A percentile compares a stretch with the other conserved stretches of the same genome.
phyloP scores from a whole-genome alignment of 108 stramenopile species.

The Hondaea fermentalgiana region DNA sequence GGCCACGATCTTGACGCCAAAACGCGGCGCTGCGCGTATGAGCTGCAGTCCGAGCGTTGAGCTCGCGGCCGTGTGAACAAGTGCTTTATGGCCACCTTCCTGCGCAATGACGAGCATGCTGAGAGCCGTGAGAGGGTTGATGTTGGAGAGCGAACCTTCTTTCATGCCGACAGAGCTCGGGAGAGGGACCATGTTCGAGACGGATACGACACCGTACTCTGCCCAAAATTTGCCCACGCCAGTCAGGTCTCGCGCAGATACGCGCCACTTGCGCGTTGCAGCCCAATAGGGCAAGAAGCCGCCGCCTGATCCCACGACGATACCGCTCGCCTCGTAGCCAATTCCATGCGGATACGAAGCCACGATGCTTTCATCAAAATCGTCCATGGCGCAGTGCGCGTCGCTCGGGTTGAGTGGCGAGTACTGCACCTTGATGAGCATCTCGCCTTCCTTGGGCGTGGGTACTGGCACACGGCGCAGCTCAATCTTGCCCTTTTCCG shows the following conservation, averaged over 20 bases:
- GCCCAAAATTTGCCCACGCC: constrained; percentile 34
- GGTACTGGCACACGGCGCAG: constrained; percentile 41
- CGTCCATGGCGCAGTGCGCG: constrained; percentile 15
- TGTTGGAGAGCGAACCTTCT: constrained; percentile 45
- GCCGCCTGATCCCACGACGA: constrained; percentile 40
- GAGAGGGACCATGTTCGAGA: constrained; percentile 36
- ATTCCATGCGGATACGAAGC: constrained; percentile 35
- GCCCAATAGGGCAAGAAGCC: constrained; percentile 32
- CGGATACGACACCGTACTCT: constrained; percentile 38
- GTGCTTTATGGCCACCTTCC: constrained; percentile 21
- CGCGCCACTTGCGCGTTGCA: constrained; percentile 23
- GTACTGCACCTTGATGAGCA: constrained; percentile 36
- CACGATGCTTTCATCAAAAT: not conserved
- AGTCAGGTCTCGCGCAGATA: not conserved
- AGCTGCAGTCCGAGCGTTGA: constrained; percentile 53
- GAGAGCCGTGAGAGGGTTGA: constrained; percentile 57
- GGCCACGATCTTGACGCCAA: constrained; percentile 44
- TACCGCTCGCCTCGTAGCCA: constrained; percentile 53
- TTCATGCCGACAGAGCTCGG: constrained; percentile 39
- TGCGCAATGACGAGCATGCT: constrained; percentile 48
- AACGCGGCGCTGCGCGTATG: constrained; percentile 29
- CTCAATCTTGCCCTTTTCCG: constrained; percentile 42
- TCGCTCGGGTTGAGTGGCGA: constrained; percentile 48
- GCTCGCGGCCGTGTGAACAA: constrained; percentile 57
- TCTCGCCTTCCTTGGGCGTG: constrained; percentile 29